Conservation (phyloP, 2,329 filamentous ascomycete genomes). For the Xylariales sp. region DNA sequence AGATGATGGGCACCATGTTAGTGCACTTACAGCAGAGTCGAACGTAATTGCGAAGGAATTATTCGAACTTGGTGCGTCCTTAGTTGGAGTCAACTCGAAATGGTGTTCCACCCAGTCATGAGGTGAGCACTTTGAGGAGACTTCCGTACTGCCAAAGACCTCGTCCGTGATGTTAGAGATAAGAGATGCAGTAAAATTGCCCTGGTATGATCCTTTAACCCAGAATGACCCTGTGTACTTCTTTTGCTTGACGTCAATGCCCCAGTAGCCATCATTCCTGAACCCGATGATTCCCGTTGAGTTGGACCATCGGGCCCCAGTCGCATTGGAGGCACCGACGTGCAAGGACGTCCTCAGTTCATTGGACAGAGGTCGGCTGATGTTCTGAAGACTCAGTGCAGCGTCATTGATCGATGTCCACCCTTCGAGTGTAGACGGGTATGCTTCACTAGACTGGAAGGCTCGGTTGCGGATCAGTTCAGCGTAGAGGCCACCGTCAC, state of each 20-base stretch:
- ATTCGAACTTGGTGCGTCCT: conserved; percentile 47
- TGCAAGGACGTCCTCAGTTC: conserved; percentile 49
- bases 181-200: conserved; percentile 42
- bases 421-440: conserved; percentile 37
- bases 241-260: conserved; percentile 45
- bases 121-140: conserved; percentile 36
- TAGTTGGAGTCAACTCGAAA: conserved; percentile 36
- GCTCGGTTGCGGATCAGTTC: conserved; percentile 67
- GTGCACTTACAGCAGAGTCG: conserved; percentile 31
- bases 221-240: conserved; percentile 49
- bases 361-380: conserved; percentile 43
- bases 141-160: conserved; percentile 40
- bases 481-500: conserved; percentile 69
- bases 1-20: neutral
- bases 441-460: conserved; percentile 52
- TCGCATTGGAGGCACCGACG: conserved; percentile 29
- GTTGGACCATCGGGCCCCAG: conserved; percentile 24
- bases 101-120: conserved; percentile 48
- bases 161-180: conserved; percentile 39
- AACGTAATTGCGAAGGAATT: conserved; percentile 54
- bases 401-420: conserved; percentile 41
- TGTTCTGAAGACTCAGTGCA: conserved; percentile 41
- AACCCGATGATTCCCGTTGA: conserved; percentile 37
- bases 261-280: conserved; percentile 52
- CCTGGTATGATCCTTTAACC: conserved; percentile 44